A percentile compares a stretch with the other conserved stretches of the same genome.
phyloP scores from a whole-genome alignment of 2,329 filamentous ascomycete genomes.

The Pseudogymnoascus sp. region DNA sequence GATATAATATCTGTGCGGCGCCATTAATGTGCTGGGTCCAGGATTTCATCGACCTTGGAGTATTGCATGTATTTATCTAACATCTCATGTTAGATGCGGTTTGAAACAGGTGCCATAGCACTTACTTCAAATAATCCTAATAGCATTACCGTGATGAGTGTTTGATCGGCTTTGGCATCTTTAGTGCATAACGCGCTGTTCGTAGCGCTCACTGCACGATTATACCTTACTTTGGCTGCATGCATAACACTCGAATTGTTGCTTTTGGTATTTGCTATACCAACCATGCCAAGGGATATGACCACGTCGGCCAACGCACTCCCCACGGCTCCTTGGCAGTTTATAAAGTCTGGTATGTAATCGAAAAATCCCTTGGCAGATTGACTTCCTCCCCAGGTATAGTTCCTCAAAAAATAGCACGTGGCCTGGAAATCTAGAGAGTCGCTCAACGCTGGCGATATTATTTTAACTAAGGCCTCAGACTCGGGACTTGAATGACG shows the following conservation, averaged over 20 bases:
- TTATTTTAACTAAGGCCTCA: not conserved
- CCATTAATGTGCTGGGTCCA: constrained; percentile 48
- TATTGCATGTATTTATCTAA: constrained; percentile 22
- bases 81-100: not conserved
- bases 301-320: constrained; percentile 18
- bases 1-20: constrained; percentile 41
- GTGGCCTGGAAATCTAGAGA: constrained; percentile 17
- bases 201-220: not conserved
- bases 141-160: constrained; percentile 22
- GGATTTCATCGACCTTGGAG: constrained; percentile 35
- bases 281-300: constrained; percentile 20
- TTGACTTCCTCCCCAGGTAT: constrained; percentile 16
- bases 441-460: not conserved
- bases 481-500: not conserved
- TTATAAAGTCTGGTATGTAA: constrained; percentile 18
- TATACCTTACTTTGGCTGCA: constrained; percentile 6
- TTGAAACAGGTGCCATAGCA: not conserved
- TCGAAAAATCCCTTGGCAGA: constrained; percentile 18
- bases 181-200: constrained; percentile 9
- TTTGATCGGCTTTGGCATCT: constrained; percentile 22
- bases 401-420: constrained; percentile 24
- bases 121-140: constrained; percentile 23
- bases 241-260: not conserved
- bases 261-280: constrained; percentile 7
- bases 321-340: constrained; percentile 10